Conservation (phyloP, 192 early-diverging fungal species). For the Coemansia sp. region DNA sequence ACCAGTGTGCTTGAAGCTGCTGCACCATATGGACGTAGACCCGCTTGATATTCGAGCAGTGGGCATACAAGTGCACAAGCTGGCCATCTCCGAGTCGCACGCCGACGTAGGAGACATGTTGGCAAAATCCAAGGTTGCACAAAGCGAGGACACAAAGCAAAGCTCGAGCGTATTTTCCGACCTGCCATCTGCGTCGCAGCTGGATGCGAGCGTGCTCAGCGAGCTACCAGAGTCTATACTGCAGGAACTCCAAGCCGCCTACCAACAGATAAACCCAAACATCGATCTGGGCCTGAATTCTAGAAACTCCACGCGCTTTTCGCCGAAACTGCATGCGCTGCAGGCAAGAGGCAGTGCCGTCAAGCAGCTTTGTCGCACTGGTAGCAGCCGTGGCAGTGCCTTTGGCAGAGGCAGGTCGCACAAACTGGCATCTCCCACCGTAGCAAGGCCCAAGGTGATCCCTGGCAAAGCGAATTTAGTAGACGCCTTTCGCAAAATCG, state of each 20-base stretch:
- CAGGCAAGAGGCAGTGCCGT: neutral
- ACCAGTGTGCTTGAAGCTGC: constrained; percentile 9
- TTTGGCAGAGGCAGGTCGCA: constrained; percentile 19
- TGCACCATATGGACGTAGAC: constrained; percentile 19
- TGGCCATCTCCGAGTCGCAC: constrained; percentile 7
- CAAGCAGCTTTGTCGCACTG: neutral
- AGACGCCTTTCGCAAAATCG: constrained; percentile 30
- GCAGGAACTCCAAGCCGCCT: constrained; percentile 25
- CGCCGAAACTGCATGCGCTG: neutral
- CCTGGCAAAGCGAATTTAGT: constrained; percentile 10
- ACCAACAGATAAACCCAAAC: constrained; percentile 4
- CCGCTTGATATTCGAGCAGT: constrained; percentile 43
- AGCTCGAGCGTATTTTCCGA: neutral
- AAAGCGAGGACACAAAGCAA: neutral
- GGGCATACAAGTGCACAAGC: constrained; percentile 35
- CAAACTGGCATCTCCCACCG: constrained; percentile 13
- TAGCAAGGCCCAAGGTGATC: neutral
- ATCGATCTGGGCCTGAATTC: constrained; percentile 3
- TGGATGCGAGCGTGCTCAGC: constrained; percentile 27
- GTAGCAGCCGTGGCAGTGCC: neutral
- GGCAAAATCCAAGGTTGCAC: constrained; percentile 10
- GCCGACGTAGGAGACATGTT: constrained; percentile 14
- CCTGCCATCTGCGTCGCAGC: constrained; percentile 41
- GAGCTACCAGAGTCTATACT: constrained; percentile 40
- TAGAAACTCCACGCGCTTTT: neutral